Percentiles rank a stretch among this genome's conserved stretches.
These are phyloP conservation scores for Mucor plumbeus DNA, from an alignment of 371 early-diverging fungal genomes.

Conservation along the genomic window DNA sequence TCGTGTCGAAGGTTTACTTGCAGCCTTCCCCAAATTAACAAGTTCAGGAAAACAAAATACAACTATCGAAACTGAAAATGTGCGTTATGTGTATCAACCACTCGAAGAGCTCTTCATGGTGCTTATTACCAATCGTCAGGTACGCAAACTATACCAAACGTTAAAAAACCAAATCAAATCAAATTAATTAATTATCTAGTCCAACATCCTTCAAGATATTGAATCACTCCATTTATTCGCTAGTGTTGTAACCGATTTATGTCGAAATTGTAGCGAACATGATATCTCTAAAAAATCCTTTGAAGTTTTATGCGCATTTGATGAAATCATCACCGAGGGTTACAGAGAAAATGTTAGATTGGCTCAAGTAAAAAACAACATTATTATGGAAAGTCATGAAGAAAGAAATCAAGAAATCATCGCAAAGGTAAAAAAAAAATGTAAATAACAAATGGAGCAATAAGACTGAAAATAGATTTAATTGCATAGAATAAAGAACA, in stretches of 20 bases:
- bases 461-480: too few species aligned
- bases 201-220: conserved; percentile 91
- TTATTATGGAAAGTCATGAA: conserved; percentile 96
- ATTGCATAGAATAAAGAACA: conserved; percentile 87
- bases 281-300: conserved; percentile 82
- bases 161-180: neutral
- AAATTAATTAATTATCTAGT: conserved; percentile 31
- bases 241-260: conserved; percentile 89
- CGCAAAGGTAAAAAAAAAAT: conserved; percentile 63
- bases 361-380: conserved; percentile 88
- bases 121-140: conserved; percentile 81
- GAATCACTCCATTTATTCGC: conserved; percentile 93
- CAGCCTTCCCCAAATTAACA: conserved; percentile 95
- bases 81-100: conserved; percentile 98
- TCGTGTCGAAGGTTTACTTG: conserved; percentile 96
- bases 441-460: neutral
- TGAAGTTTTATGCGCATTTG: conserved; percentile 92
- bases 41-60: conserved; percentile 93
- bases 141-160: neutral
- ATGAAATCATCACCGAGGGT: conserved; percentile 93
- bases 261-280: conserved; percentile 80
- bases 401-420: conserved; percentile 96
- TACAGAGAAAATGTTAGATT: conserved; percentile 86
- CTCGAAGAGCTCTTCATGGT: conserved; percentile 93
- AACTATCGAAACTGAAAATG: conserved; percentile 94